A percentile compares a stretch with the other conserved stretches of the same genome.
Evolutionary conservation across 805 yeast genomes (phyloP).

Genomic region (Ogataea saltuana): DNA sequence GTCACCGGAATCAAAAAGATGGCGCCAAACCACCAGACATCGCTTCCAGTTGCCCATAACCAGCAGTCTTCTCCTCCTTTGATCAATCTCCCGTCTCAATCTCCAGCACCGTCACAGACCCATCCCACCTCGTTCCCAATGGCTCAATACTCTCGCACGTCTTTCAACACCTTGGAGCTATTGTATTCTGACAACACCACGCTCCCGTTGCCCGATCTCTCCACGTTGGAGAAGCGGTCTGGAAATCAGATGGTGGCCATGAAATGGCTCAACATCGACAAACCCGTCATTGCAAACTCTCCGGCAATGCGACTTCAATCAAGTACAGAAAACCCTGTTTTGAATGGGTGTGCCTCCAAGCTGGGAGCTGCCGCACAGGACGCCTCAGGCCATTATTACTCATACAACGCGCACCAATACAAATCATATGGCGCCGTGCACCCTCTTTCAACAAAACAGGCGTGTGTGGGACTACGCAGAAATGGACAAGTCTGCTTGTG

Average conservation of each 20-base stretch:
- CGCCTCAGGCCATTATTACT: constrained; percentile 39
- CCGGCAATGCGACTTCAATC: constrained; percentile 50
- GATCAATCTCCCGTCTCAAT: constrained; percentile 23
- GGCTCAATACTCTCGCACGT: constrained; percentile 43
- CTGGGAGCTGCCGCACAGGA: constrained; percentile 39
- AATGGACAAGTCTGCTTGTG: constrained; percentile 61
- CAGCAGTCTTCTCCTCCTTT: constrained; percentile 22
- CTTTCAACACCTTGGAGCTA: constrained; percentile 43
- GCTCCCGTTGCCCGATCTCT: constrained; percentile 27
- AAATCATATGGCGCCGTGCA: constrained; percentile 64
- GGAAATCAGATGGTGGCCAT: constrained; percentile 46
- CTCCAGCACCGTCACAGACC: constrained; percentile 10
- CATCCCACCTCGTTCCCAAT: constrained; percentile 17
- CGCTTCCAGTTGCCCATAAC: constrained; percentile 15
- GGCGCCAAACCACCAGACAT: constrained; percentile 14
- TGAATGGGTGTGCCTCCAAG: constrained; percentile 38
- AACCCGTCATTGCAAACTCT: constrained; percentile 58
- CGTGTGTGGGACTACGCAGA: constrained; percentile 63
- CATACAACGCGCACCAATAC: constrained; percentile 60
- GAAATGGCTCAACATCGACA: constrained; percentile 76
- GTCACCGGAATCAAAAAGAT: constrained; percentile 50
- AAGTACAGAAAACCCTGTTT: constrained; percentile 27
- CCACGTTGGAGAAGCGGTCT: constrained; percentile 23
- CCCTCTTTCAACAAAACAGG: constrained; percentile 68
- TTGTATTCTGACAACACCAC: constrained; percentile 44